Conservation (phyloP, 192 early-diverging fungal genomes). For the Coemansia sp. region DNA sequence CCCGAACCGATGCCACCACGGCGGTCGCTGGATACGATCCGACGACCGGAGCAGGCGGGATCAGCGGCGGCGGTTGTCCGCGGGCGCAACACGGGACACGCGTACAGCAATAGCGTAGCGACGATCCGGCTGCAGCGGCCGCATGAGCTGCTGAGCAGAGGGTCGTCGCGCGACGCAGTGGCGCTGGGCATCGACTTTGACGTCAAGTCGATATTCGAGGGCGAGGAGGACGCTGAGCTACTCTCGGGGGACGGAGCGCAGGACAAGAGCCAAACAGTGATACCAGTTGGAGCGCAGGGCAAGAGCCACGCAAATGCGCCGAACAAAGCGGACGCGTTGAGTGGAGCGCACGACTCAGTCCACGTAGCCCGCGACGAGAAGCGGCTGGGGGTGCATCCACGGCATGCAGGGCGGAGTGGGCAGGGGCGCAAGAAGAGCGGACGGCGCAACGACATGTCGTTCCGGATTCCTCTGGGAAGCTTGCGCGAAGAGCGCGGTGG, state of each 20-base stretch:
- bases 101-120: constrained; percentile 39
- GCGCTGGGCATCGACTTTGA: constrained; percentile 53
- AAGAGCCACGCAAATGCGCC: neutral
- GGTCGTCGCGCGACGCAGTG: constrained; percentile 45
- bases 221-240: constrained; percentile 4
- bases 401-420: neutral
- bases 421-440: constrained; percentile 16
- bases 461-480: constrained; percentile 23
- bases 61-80: constrained; percentile 14
- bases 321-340: neutral
- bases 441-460: constrained; percentile 32
- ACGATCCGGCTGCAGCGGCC: constrained; percentile 56
- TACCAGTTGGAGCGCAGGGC: neutral
- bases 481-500: constrained; percentile 29
- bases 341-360: neutral
- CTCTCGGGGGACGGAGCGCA: neutral
- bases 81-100: constrained; percentile 23
- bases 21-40: constrained; percentile 39
- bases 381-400: neutral
- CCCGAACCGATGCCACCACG: constrained; percentile 30
- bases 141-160: constrained; percentile 47
- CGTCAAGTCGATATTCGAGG: constrained; percentile 37
- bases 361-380: neutral
- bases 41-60: constrained; percentile 6
- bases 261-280: neutral